Conservation (phyloP, 768 basidiomycete genomes). For the Lanmaoa pseudosensibilis region DNA sequence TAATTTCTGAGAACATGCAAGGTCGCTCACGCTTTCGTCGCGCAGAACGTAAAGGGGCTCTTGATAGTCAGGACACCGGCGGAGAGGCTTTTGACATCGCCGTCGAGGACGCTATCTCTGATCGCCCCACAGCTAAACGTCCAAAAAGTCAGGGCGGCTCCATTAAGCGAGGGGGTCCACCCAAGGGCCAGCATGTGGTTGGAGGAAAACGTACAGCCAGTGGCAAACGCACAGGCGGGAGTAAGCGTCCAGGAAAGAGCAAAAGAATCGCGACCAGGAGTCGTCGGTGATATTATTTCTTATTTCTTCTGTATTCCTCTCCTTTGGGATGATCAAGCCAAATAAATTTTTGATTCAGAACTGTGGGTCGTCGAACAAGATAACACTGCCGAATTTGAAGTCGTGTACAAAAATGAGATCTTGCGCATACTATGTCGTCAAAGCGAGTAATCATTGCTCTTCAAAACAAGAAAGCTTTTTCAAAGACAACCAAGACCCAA, state of each 20-base stretch:
- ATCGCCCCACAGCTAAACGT: constrained; percentile 65
- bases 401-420: neutral
- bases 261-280: constrained; percentile 48
- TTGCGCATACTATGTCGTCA: neutral
- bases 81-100: constrained; percentile 79
- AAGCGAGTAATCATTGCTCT: neutral
- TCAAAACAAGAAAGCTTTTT: no score
- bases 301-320: constrained; percentile 5
- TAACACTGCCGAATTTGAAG: neutral
- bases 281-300: constrained; percentile 26
- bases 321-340: constrained; percentile 1
- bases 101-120: constrained; percentile 84
- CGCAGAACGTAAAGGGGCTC: constrained; percentile 79
- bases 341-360: neutral
- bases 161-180: constrained; percentile 34
- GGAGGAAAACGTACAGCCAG: constrained; percentile 7
- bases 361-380: neutral
- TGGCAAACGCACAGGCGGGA: constrained; percentile 33
- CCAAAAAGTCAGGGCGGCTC: constrained; percentile 30
- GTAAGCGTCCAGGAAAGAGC: constrained; percentile 60
- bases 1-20: neutral
- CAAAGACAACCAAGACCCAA: neutral
- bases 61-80: constrained; percentile 61
- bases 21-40: constrained; percentile 2
- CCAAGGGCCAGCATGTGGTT: constrained; percentile 44